A percentile compares a stretch with the other conserved stretches of the same genome.
Evolutionary conservation across 1,284 basidiomycete species (phyloP).

Genomic region (Puccinia polysora): DNA sequence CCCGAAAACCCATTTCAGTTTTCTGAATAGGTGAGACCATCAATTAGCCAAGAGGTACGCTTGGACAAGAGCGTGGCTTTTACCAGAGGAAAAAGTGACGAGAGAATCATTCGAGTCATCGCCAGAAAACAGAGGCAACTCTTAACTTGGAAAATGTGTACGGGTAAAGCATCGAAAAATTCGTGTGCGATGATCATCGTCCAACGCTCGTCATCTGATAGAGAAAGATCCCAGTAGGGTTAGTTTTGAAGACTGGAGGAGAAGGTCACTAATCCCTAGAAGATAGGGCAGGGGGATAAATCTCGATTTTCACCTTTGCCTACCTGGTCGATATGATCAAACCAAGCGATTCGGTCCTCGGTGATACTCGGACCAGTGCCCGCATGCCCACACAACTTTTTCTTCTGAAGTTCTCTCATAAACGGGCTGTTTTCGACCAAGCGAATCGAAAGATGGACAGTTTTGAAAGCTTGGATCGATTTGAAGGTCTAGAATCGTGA

Average conservation of each 20-base stretch:
- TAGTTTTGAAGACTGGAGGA: too few species aligned
- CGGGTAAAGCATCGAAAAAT: slow-evolving; percentile 94
- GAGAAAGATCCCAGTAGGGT: too few species aligned
- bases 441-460: slow-evolving; percentile 57
- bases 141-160: slow-evolving; percentile 78
- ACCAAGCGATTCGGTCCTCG: slow-evolving; percentile 63
- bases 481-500: slow-evolving; percentile 52
- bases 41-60: too few species aligned
- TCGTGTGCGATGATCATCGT: slow-evolving; percentile 92
- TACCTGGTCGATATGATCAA: slow-evolving; percentile 68
- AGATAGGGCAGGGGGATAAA: background rate
- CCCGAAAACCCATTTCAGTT: slow-evolving; percentile 68
- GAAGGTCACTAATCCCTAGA: too few species aligned
- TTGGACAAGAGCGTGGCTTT: too few species aligned
- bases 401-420: slow-evolving; percentile 64
- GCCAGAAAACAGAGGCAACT: too few species aligned
- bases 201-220: slow-evolving; percentile 60
- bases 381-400: slow-evolving; percentile 61
- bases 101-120: too few species aligned
- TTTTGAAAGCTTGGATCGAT: slow-evolving; percentile 28
- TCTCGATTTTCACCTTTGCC: slow-evolving; percentile 53
- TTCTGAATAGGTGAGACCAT: too few species aligned
- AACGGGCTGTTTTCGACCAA: slow-evolving; percentile 74
- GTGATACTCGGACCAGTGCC: slow-evolving; percentile 44
- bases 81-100: too few species aligned